Evolutionary conservation across 805 yeast species (phyloP).

Genomic region (Candida boleticola): DNA sequence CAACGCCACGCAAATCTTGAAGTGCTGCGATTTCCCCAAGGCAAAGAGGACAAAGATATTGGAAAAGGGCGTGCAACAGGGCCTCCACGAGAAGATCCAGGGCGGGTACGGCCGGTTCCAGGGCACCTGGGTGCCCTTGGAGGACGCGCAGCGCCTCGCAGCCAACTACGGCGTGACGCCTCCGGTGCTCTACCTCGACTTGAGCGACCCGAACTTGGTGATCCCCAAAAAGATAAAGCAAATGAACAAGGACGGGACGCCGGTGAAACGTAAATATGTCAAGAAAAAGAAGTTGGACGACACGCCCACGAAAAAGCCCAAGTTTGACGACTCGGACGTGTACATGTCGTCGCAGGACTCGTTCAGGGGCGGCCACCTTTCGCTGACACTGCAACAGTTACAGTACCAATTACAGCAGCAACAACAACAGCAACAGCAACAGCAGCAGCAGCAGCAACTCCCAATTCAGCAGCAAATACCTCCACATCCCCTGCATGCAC

Average conservation of each 20-base stretch:
- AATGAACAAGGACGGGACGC: constrained; percentile 37
- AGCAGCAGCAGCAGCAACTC: constrained; percentile 41
- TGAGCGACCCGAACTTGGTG: constrained; percentile 32
- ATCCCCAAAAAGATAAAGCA: constrained; percentile 35
- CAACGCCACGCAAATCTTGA: constrained; percentile 92
- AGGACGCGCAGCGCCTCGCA: constrained; percentile 55
- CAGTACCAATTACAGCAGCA: constrained; percentile 52
- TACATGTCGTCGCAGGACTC: constrained; percentile 19
- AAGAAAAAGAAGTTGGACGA: constrained; percentile 67
- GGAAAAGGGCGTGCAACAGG: constrained; percentile 90
- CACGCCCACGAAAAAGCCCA: constrained; percentile 46
- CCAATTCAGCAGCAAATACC: constrained; percentile 12
- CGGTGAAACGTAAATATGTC: constrained; percentile 40
- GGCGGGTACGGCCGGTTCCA: constrained; percentile 98
- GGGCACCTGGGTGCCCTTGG: constrained; percentile 94
- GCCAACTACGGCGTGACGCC: constrained; percentile 37
- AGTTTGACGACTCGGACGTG: constrained; percentile 16
- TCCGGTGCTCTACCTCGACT: constrained; percentile 40
- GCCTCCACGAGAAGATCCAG: constrained; percentile 88
- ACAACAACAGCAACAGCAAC: constrained; percentile 58
- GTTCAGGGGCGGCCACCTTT: constrained; percentile 10
- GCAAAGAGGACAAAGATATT: constrained; percentile 90
- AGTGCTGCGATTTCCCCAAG: constrained; percentile 91
- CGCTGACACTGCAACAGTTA: not conserved
- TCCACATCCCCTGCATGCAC: constrained; percentile 21